phyloP scores from a whole-genome alignment of 1,139 yeast species.

The Blastobotrys serpentis region DNA sequence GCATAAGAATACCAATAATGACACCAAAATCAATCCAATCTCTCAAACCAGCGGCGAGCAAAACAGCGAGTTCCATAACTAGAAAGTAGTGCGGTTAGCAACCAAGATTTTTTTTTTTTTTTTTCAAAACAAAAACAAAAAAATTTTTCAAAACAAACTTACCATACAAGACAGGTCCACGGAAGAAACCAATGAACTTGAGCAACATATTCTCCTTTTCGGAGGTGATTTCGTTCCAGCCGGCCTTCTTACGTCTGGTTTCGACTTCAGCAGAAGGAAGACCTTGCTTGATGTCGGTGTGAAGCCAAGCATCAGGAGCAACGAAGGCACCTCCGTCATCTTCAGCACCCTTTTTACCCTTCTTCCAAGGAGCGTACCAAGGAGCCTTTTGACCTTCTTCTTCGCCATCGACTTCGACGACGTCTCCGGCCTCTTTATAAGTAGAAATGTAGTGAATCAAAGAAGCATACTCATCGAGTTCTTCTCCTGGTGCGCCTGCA shows the following conservation, averaged over 20 bases:
- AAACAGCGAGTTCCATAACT: slow-evolving; percentile 67
- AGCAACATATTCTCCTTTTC: slow-evolving; percentile 57
- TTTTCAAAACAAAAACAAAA: no score
- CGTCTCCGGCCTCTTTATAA: slow-evolving; percentile 35
- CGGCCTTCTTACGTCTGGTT: slow-evolving; percentile 61
- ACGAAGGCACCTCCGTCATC: slow-evolving; percentile 25
- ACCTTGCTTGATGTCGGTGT: slow-evolving; percentile 56
- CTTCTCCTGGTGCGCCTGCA: slow-evolving; percentile 22
- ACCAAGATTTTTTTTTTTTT: neutral
- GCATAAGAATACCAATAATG: slow-evolving; percentile 58
- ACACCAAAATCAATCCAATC: slow-evolving; percentile 74
- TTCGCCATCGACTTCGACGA: slow-evolving; percentile 30
- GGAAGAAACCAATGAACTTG: slow-evolving; percentile 61
- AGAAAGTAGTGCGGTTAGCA: slow-evolving; percentile 12
- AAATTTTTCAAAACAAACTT: slow-evolving; percentile 9
- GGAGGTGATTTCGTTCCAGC: slow-evolving; percentile 62
- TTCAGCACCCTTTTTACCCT: slow-evolving; percentile 22
- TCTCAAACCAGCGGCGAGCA: slow-evolving; percentile 67
- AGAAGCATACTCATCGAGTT: slow-evolving; percentile 40
- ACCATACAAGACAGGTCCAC: slow-evolving; percentile 61
- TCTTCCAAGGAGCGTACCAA: slow-evolving; percentile 30
- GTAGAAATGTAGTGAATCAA: slow-evolving; percentile 39
- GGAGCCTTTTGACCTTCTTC: slow-evolving; percentile 27
- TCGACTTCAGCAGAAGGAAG: slow-evolving; percentile 52
- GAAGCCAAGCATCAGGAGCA: slow-evolving; percentile 38